phyloP scores from a whole-genome alignment of 192 early-diverging fungal genomes.

The Mortierella hygrophila region DNA sequence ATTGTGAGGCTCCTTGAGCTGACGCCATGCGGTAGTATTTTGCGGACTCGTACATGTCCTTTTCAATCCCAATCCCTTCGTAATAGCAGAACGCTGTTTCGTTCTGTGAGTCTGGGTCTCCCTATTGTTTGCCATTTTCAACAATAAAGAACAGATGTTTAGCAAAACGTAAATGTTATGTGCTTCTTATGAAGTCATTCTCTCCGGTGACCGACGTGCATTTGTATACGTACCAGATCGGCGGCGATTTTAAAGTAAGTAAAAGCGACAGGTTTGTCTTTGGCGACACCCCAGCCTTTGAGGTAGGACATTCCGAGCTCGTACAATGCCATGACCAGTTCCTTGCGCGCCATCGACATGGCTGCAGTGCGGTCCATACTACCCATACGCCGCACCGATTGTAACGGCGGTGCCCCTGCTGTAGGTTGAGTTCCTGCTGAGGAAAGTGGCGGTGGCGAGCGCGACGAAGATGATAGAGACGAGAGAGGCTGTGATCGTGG shows the following conservation, averaged over 20 bases:
- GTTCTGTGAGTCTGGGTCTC: constrained; percentile 83
- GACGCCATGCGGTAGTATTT: constrained; percentile 84
- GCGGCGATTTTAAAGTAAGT: constrained; percentile 90
- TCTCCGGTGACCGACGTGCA: no score
- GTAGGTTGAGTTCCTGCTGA: background rate
- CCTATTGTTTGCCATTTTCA: constrained; percentile 30
- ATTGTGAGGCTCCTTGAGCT: constrained; percentile 76
- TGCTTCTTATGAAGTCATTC: no score
- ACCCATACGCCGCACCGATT: constrained; percentile 41
- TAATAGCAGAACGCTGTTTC: constrained; percentile 80
- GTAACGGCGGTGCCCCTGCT: background rate
- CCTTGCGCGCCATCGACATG: constrained; percentile 65
- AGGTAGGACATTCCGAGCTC: constrained; percentile 80
- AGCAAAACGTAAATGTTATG: no score
- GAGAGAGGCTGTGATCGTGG: background rate
- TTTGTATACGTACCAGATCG: constrained; percentile 57
- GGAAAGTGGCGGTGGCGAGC: background rate
- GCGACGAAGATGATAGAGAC: constrained; percentile 3
- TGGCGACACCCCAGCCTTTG: constrained; percentile 84
- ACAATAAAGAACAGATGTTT: background rate
- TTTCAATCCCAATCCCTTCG: constrained; percentile 80
- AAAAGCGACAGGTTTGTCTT: constrained; percentile 80
- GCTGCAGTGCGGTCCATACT: constrained; percentile 44
- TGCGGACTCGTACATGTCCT: constrained; percentile 78
- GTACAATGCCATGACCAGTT: constrained; percentile 85